Conservation (phyloP, 257 asterid genomes). For the Petunia secreta region DNA sequence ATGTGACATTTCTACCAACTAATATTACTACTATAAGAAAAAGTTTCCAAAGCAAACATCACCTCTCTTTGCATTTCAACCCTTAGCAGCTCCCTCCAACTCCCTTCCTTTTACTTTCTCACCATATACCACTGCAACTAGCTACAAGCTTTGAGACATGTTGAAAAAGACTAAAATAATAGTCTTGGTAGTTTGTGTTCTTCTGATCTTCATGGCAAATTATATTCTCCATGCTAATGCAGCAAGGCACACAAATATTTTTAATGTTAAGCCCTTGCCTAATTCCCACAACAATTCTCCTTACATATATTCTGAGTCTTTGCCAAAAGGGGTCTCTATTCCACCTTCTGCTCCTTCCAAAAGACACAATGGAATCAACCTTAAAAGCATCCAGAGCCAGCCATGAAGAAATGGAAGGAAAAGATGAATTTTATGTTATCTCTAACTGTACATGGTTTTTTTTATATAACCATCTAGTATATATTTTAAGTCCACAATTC, state of each 20-base stretch:
- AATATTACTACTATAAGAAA: constrained; percentile 15
- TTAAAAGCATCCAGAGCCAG: neutral
- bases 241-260: neutral
- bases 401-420: neutral
- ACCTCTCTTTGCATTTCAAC: neutral
- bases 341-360: constrained; percentile 28
- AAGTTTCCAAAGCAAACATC: constrained; percentile 6
- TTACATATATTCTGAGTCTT: constrained; percentile 13
- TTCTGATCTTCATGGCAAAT: neutral
- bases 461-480: too few relatives aligned
- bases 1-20: neutral
- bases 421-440: constrained; percentile 8
- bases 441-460: neutral
- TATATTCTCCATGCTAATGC: constrained; percentile 8
- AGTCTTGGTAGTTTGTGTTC: neutral
- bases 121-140: neutral
- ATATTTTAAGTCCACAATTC: too few relatives aligned
- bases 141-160: neutral
- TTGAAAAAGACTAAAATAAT: neutral
- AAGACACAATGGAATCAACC: constrained; percentile 22
- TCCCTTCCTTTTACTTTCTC: neutral
- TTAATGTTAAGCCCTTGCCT: neutral
- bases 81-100: neutral
- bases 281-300: neutral
- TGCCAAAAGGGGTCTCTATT: constrained; percentile 17